phyloP scores from a whole-genome alignment of 75 land plant species.

The Adiantum capillusveneris region DNA sequence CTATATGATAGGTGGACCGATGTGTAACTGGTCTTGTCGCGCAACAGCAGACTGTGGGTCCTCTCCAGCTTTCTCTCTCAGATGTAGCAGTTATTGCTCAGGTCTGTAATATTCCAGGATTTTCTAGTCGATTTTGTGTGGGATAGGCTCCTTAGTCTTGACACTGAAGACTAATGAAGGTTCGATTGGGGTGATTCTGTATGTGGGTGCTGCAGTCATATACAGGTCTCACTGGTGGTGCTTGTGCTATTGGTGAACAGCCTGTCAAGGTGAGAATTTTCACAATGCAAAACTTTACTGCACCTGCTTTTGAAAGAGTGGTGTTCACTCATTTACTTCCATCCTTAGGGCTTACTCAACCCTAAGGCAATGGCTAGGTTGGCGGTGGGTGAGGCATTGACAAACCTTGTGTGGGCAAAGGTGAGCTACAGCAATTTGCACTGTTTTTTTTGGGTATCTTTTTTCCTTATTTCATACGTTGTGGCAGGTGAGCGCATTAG shows the following conservation, averaged over 20 bases:
- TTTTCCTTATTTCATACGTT: no score
- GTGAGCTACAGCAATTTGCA: no score
- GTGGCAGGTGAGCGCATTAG: constrained; percentile 54
- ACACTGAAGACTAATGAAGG: no score
- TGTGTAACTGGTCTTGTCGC: constrained; percentile 95
- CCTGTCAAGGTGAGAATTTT: constrained; percentile 52
- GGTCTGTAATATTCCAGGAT: constrained; percentile 12
- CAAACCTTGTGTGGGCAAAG: constrained; percentile 93
- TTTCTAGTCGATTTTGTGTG: no score
- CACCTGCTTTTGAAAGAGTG: no score
- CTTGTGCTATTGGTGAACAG: constrained; percentile 93
- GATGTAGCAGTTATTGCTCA: constrained; percentile 94
- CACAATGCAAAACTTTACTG: no score
- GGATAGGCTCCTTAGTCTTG: no score
- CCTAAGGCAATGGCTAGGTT: constrained; percentile 93
- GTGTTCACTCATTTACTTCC: no score
- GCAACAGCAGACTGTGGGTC: constrained; percentile 97
- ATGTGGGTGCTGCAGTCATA: constrained; percentile 56
- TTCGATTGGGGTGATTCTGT: no score
- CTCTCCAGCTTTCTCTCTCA: constrained; percentile 81
- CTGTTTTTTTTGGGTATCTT: no score
- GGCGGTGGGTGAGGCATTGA: constrained; percentile 86
- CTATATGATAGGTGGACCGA: constrained; percentile 73
- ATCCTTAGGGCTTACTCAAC: constrained; percentile 64
- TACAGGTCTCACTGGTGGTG: constrained; percentile 76